These are phyloP conservation scores for Backusella westeae DNA, from an alignment of 192 early-diverging fungal genomes.

Conservation along the genomic window DNA sequence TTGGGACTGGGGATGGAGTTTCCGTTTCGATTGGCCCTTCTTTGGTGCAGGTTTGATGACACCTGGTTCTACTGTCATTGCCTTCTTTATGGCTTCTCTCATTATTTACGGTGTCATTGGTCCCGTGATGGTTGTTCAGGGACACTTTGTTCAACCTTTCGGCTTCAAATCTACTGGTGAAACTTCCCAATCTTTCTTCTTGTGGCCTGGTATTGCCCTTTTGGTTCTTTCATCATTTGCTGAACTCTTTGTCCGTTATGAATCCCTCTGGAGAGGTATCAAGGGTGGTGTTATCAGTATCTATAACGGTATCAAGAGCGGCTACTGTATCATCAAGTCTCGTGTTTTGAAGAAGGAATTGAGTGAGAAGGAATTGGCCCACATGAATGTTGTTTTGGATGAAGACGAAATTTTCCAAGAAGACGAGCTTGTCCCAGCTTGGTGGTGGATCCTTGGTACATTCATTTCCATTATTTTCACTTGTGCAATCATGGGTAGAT, in stretches of 20 bases:
- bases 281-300: conserved; percentile 27
- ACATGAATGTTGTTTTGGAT: conserved; percentile 17
- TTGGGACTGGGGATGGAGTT: conserved; percentile 44
- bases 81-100: conserved; percentile 54
- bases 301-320: not conserved
- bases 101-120: conserved; percentile 60
- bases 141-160: conserved; percentile 28
- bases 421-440: conserved; percentile 52
- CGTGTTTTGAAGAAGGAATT: conserved; percentile 3
- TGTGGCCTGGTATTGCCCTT: conserved; percentile 69
- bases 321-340: conserved; percentile 12
- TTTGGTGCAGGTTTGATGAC: conserved; percentile 67
- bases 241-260: conserved; percentile 51
- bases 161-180: conserved; percentile 35
- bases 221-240: conserved; percentile 66
- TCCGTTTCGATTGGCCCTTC: conserved; percentile 51
- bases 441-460: conserved; percentile 55
- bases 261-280: conserved; percentile 45
- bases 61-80: conserved; percentile 48
- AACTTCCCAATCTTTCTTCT: conserved; percentile 61
- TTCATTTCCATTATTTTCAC: conserved; percentile 52
- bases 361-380: not conserved
- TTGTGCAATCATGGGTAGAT: conserved; percentile 50
- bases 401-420: conserved; percentile 41
- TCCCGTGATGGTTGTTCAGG: conserved; percentile 46